Evolutionary conservation across 31 red algal species (phyloP).

Genomic region (Bonnemaisonia californica): DNA sequence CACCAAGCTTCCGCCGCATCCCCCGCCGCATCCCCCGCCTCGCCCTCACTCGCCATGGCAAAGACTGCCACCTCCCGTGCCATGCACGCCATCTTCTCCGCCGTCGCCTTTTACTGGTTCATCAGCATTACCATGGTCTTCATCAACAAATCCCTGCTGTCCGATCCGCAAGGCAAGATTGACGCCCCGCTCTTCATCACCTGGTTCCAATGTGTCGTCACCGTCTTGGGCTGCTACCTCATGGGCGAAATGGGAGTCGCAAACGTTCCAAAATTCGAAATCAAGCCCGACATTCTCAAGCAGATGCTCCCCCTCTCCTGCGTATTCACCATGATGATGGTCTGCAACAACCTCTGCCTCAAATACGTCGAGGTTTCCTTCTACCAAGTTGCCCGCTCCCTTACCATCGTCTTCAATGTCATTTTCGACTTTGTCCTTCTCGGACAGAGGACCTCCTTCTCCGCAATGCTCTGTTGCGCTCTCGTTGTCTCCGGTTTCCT

Average conservation of each 20-base stretch:
- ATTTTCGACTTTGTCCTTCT: conserved; percentile 87
- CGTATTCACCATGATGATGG: conserved; percentile 95
- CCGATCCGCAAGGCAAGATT: conserved; percentile 68
- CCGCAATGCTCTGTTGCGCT: conserved; percentile 77
- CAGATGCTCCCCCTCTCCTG: conserved; percentile 86
- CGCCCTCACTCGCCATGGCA: too few species aligned
- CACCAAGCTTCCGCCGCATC: conserved; percentile 9
- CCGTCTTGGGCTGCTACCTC: conserved; percentile 72
- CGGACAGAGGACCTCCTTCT: conserved; percentile 77
- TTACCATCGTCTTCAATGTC: conserved; percentile 97
- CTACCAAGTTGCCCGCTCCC: conserved; percentile 95
- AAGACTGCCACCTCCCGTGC: conserved; percentile 10
- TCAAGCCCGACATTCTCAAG: conserved; percentile 53
- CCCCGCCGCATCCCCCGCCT: not conserved
- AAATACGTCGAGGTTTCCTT: conserved; percentile 98
- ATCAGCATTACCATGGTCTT: conserved; percentile 96
- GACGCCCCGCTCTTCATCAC: conserved; percentile 96
- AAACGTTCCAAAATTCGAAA: conserved; percentile 83
- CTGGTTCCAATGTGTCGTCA: conserved; percentile 97
- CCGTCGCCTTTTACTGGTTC: conserved; percentile 94
- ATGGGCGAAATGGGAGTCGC: conserved; percentile 73
- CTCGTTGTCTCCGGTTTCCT: conserved; percentile 86
- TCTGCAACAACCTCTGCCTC: conserved; percentile 96
- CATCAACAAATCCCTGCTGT: conserved; percentile 90
- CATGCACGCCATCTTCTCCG: conserved; percentile 75